Evolutionary conservation across 805 yeast genomes (phyloP).

Genomic region (Candida nemodendra): DNA sequence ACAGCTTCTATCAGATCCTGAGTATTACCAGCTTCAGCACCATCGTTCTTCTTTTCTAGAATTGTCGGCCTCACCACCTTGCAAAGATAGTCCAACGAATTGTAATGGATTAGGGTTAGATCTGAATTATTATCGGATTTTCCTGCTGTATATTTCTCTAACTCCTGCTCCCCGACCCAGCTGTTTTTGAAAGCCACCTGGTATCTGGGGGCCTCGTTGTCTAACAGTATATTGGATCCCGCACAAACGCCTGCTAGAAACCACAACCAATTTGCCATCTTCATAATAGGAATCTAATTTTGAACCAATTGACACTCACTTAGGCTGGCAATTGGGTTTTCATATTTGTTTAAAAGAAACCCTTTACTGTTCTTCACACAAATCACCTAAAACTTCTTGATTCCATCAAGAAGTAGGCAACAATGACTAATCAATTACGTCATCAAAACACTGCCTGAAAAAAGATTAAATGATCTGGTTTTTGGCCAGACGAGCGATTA

Average conservation of each 20-base stretch:
- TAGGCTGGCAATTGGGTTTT: too few relatives aligned
- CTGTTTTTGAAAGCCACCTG: slow-evolving; percentile 8
- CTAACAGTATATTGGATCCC: slow-evolving; percentile 7
- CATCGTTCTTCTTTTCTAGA: slow-evolving; percentile 14
- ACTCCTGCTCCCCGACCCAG: slow-evolving; percentile 13
- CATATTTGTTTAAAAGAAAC: too few relatives aligned
- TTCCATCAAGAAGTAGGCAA: too few relatives aligned
- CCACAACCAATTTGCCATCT: neutral
- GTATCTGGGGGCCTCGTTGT: slow-evolving; percentile 13
- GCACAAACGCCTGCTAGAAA: neutral
- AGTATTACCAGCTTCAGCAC: neutral
- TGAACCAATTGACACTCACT: too few relatives aligned
- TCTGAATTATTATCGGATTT: neutral
- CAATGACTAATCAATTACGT: too few relatives aligned
- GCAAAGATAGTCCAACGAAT: slow-evolving; percentile 6
- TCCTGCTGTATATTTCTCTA: too few relatives aligned
- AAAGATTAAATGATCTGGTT: too few relatives aligned
- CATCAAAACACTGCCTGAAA: too few relatives aligned
- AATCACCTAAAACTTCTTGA: too few relatives aligned
- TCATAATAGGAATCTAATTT: too few relatives aligned
- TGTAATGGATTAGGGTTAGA: slow-evolving; percentile 1
- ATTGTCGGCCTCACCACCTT: slow-evolving; percentile 6
- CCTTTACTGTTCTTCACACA: too few relatives aligned
- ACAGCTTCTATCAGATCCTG: slow-evolving; percentile 17
- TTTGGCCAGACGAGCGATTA: too few relatives aligned